phyloP scores from a whole-genome alignment of 1,139 yeast genomes.

The Sugiyamaella grinbergsii region DNA sequence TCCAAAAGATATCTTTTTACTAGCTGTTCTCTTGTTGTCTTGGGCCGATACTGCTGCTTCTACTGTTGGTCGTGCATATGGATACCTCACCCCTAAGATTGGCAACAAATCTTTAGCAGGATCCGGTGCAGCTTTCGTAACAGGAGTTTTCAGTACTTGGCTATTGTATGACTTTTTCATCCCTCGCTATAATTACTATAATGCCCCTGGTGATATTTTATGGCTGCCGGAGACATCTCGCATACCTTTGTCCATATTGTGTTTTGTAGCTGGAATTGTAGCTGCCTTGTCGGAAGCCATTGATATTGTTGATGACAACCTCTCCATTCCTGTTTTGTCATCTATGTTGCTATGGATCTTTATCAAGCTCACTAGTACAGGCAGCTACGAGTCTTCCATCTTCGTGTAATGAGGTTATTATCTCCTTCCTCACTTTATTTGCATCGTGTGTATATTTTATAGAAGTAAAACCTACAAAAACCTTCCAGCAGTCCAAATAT shows the following conservation, averaged over 20 bases:
- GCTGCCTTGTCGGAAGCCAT: slow-evolving; percentile 88
- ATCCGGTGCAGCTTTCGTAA: slow-evolving; percentile 73
- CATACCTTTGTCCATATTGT: slow-evolving; percentile 54
- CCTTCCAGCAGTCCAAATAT: not conserved
- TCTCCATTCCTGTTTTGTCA: slow-evolving; percentile 88
- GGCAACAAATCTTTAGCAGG: slow-evolving; percentile 87
- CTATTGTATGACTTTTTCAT: slow-evolving; percentile 71
- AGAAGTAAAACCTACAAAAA: not conserved
- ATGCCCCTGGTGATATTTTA: slow-evolving; percentile 55
- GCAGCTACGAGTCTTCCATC: slow-evolving; percentile 26
- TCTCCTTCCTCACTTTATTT: not conserved
- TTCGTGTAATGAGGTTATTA: slow-evolving; percentile 23
- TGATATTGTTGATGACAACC: slow-evolving; percentile 82
- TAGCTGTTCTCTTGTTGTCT: slow-evolving; percentile 77
- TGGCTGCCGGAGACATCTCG: slow-evolving; percentile 67
- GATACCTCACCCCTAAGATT: slow-evolving; percentile 79
- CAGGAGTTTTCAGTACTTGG: slow-evolving; percentile 69
- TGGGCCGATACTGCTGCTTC: slow-evolving; percentile 99
- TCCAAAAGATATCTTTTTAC: slow-evolving; percentile 78
- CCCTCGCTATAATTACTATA: slow-evolving; percentile 55
- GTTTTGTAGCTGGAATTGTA: slow-evolving; percentile 70
- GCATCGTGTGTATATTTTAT: slow-evolving; percentile 15
- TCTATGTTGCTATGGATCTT: slow-evolving; percentile 55
- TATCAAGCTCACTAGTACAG: slow-evolving; percentile 23
- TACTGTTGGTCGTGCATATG: slow-evolving; percentile 82